Conservation (phyloP, 257 asterid species). For the Hygrophila difformis region DNA sequence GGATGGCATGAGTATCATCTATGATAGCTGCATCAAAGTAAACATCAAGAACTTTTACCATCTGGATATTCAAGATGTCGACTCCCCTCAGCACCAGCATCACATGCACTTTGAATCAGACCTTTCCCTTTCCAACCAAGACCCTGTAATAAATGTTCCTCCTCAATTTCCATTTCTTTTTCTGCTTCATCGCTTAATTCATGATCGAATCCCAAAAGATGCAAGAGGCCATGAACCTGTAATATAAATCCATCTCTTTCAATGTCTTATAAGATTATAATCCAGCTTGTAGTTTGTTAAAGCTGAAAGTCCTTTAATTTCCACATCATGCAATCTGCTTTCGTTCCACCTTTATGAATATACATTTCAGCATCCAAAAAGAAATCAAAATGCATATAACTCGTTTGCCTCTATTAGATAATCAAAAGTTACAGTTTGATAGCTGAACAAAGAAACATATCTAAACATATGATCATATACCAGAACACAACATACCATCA, state of each 20-base stretch:
- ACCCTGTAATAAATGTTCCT: conserved; percentile 61
- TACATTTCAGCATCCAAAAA: conserved; percentile 8
- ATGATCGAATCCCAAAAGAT: conserved; percentile 96
- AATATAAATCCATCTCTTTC: conserved; percentile 10
- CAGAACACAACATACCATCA: too few relatives aligned
- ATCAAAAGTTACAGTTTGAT: too few relatives aligned
- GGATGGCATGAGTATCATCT: conserved; percentile 21
- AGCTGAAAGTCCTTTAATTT: neutral
- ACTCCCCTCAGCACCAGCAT: conserved; percentile 42
- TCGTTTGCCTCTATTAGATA: neutral
- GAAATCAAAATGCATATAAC: conserved; percentile 10
- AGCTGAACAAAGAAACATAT: too few relatives aligned
- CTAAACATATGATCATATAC: too few relatives aligned
- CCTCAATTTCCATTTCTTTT: conserved; percentile 91
- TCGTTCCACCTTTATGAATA: neutral
- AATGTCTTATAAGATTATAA: conserved; percentile 11
- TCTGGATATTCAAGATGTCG: conserved; percentile 32
- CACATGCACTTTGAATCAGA: conserved; percentile 69
- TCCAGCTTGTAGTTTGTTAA: conserved; percentile 7
- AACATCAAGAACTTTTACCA: conserved; percentile 45
- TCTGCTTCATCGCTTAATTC: conserved; percentile 95
- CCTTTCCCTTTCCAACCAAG: conserved; percentile 99
- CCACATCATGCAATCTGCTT: conserved; percentile 5
- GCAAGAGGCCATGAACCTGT: conserved; percentile 94
- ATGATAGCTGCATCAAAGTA: conserved; percentile 4